Conservation (phyloP, 257 asterid genomes). For the Ajuga chamaepitys region DNA sequence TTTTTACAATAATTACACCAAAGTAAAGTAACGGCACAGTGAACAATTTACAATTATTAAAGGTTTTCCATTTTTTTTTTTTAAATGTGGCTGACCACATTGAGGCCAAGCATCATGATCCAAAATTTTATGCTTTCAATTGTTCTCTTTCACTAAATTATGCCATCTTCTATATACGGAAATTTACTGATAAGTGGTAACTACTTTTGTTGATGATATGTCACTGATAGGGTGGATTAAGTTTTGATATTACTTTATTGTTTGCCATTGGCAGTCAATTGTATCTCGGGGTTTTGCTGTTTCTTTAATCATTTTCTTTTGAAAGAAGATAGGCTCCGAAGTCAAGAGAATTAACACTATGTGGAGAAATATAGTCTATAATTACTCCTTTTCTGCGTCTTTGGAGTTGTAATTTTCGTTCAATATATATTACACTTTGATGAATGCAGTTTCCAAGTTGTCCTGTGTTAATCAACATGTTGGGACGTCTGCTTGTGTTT, state of each 20-base stretch:
- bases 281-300: not conserved
- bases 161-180: no score
- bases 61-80: no score
- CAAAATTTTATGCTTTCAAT: no score
- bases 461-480: constrained; percentile 15
- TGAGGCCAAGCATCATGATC: no score
- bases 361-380: not conserved
- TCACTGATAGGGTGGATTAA: not conserved
- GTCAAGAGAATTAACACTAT: not conserved
- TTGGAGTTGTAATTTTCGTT: no score
- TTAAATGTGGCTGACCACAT: no score
- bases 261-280: not conserved
- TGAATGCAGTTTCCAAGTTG: constrained; percentile 20
- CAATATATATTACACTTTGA: not conserved
- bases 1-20: no score
- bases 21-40: no score
- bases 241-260: not conserved
- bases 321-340: not conserved
- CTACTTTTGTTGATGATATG: not conserved
- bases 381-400: not conserved
- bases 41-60: no score
- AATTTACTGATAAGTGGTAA: no score
- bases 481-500: constrained; percentile 22
- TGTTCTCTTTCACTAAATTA: not conserved
- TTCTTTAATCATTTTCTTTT: not conserved